A percentile compares a stretch with the other conserved stretches of the same genome.
Evolutionary conservation across 2,329 filamentous ascomycete genomes (phyloP).

Genomic region (Monosporascus sp.): DNA sequence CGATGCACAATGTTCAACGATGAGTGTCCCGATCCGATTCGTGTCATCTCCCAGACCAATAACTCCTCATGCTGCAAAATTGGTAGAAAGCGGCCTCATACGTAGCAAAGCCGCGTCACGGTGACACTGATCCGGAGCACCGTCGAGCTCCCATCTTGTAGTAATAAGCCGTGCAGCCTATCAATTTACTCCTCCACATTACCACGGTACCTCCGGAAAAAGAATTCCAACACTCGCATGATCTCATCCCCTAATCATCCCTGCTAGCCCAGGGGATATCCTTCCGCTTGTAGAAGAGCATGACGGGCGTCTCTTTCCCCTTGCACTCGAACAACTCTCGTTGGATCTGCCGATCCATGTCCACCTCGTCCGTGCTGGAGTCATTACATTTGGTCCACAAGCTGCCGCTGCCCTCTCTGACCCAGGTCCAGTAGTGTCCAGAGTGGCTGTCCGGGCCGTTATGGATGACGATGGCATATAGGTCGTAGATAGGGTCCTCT

Average conservation of each 20-base stretch:
- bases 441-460: slow-evolving; percentile 60
- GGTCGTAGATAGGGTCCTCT: slow-evolving; percentile 69
- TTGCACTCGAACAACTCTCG: slow-evolving; percentile 2
- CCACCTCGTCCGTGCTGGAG: slow-evolving; percentile 1
- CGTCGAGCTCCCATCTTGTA: too few relatives aligned
- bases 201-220: too few relatives aligned
- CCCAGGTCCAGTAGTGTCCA: slow-evolving; percentile 76
- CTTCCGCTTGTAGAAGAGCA: slow-evolving; percentile 18
- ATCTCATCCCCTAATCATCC: not conserved
- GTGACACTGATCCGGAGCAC: too few relatives aligned
- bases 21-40: too few relatives aligned
- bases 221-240: not conserved
- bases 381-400: slow-evolving; percentile 50
- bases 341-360: not conserved
- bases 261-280: slow-evolving; percentile 8
- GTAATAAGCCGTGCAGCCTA: too few relatives aligned
- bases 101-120: too few relatives aligned
- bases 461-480: slow-evolving; percentile 81
- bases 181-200: too few relatives aligned
- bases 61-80: too few relatives aligned
- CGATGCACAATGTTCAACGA: too few relatives aligned
- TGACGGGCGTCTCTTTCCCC: slow-evolving; percentile 6
- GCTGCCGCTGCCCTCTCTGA: slow-evolving; percentile 47
- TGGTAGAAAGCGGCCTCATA: too few relatives aligned
- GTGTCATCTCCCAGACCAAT: too few relatives aligned